These are phyloP conservation scores for Beauveria scarabaeidicola DNA, from an alignment of 2,329 filamentous ascomycete species.

Conservation along the genomic window DNA sequence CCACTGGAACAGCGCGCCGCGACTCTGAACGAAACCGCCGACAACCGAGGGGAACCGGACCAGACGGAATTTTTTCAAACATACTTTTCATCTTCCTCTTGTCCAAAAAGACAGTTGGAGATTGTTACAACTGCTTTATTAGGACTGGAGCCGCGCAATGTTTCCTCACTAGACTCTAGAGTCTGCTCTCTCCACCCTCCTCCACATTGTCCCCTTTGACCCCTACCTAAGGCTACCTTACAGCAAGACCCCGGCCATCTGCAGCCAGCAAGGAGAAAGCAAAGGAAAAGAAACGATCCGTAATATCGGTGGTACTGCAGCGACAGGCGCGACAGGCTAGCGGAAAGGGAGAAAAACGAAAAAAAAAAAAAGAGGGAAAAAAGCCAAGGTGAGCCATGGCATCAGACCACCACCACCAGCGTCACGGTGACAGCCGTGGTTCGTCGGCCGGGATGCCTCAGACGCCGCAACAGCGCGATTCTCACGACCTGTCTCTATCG, in stretches of 20 bases:
- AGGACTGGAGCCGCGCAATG: conserved; percentile 3
- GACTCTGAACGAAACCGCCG: not conserved
- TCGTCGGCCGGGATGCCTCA: not conserved
- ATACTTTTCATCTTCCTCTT: no score
- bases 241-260: not conserved
- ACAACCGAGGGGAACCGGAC: no score
- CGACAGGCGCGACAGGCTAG: not conserved
- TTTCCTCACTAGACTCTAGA: conserved; percentile 6
- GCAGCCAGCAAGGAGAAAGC: not conserved
- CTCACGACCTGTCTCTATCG: conserved; percentile 78
- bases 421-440: not conserved
- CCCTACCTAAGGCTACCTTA: not conserved
- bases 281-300: not conserved
- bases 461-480: conserved; percentile 40
- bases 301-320: not conserved
- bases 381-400: not conserved
- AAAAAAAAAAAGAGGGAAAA: not conserved
- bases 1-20: not conserved
- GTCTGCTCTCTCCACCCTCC: not conserved
- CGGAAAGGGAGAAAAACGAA: not conserved
- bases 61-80: no score
- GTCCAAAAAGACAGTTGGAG: no score
- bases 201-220: conserved; percentile 5
- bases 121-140: not conserved
- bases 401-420: not conserved